Percentiles rank a stretch among this genome's conserved stretches.
Conservation (phyloP, 306 rosid genomes). For the Casuarina cunninghamiana region DNA sequence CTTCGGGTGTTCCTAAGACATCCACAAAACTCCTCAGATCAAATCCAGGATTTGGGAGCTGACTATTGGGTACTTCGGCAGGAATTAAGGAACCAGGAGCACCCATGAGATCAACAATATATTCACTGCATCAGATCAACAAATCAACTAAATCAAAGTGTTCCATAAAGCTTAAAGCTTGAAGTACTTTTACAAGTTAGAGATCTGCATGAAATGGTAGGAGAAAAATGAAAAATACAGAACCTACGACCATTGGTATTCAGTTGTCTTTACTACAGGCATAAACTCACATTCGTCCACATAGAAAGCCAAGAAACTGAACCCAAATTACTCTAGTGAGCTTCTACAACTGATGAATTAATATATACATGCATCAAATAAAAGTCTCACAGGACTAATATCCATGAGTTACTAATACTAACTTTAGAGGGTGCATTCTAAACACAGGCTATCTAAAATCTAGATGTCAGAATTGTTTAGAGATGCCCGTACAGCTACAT, state of each 20-base stretch:
- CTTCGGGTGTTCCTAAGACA: conserved; percentile 49
- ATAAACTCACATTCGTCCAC: conserved; percentile 22
- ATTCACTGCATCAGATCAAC: conserved; percentile 74
- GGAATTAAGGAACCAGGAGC: conserved; percentile 98
- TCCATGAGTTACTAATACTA: not conserved
- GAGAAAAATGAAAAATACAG: not conserved
- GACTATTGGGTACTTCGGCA: conserved; percentile 88
- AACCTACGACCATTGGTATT: conserved; percentile 13
- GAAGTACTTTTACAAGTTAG: conserved; percentile 8
- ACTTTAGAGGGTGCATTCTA: not conserved
- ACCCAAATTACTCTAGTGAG: not conserved
- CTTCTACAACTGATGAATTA: not conserved
- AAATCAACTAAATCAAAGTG: conserved; percentile 35
- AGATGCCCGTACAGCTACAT: not conserved
- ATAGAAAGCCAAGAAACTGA: conserved; percentile 8
- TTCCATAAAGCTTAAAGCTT: conserved; percentile 21
- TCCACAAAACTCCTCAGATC: conserved; percentile 60
- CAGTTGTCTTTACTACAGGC: conserved; percentile 13
- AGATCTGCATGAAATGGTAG: not conserved
- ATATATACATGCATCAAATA: not conserved
- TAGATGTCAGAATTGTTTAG: not conserved
- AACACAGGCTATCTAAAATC: not conserved
- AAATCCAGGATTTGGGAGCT: conserved; percentile 71
- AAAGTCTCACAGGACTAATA: not conserved
- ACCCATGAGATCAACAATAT: conserved; percentile 96